Percentiles rank a stretch among this genome's conserved stretches.
phyloP scores from a whole-genome alignment of 129 eudicot genomes.

The Centaurea solstitialis region DNA sequence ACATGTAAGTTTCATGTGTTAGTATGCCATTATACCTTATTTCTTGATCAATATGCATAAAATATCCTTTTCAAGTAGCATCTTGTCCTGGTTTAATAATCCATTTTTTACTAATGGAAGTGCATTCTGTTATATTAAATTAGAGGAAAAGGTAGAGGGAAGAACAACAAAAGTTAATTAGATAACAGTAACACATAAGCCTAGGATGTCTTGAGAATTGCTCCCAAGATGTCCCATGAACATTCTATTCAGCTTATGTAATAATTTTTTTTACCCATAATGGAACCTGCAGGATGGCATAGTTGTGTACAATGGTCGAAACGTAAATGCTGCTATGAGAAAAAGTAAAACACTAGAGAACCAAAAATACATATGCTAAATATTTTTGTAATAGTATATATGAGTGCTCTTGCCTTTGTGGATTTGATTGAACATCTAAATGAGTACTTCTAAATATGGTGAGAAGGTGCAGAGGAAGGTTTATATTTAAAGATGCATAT shows the following conservation, averaged over 20 bases:
- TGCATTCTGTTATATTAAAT: neutral
- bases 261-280: neutral
- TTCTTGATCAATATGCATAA: neutral
- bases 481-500: no score
- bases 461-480: no score
- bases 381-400: neutral
- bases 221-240: neutral
- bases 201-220: no score
- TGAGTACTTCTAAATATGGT: no score
- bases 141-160: neutral
- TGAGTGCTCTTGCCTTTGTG: no score
- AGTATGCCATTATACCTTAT: neutral
- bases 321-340: neutral
- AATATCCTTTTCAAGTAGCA: neutral
- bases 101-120: neutral
- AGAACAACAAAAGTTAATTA: no score
- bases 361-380: conserved; percentile 5
- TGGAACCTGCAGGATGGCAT: conserved; percentile 2
- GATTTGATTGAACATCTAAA: no score
- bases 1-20: neutral
- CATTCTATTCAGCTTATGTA: neutral
- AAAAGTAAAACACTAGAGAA: neutral
- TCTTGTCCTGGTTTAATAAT: neutral
- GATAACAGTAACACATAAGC: no score
- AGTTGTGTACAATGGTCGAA: neutral